These are phyloP conservation scores for Phaffomyces opuntiae DNA, from an alignment of 805 yeast genomes.

Conservation along the genomic window DNA sequence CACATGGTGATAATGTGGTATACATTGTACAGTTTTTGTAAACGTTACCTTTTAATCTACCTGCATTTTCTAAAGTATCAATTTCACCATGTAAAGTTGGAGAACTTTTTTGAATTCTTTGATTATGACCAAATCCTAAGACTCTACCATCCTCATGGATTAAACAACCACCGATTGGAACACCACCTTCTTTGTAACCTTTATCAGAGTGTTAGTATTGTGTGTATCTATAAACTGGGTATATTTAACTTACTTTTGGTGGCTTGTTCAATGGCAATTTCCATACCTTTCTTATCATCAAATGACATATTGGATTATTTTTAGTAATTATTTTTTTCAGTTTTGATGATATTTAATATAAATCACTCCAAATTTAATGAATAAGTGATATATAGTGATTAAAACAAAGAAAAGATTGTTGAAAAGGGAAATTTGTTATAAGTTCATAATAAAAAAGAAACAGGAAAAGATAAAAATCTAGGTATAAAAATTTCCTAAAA, in stretches of 20 bases:
- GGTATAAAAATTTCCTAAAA: no score
- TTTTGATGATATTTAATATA: neutral
- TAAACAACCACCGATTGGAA: constrained; percentile 52
- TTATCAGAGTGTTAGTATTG: neutral
- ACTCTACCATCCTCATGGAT: constrained; percentile 71
- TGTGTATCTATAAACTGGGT: neutral
- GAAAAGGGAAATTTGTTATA: neutral
- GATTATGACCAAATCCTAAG: constrained; percentile 84
- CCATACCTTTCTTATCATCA: constrained; percentile 61
- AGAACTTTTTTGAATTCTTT: constrained; percentile 78
- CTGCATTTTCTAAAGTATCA: constrained; percentile 82
- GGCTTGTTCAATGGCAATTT: constrained; percentile 70
- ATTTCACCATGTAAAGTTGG: constrained; percentile 92
- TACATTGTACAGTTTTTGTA: constrained; percentile 83
- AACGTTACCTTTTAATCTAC: constrained; percentile 71
- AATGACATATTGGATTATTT: constrained; percentile 32
- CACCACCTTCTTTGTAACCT: constrained; percentile 38
- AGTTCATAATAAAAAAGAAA: no score
- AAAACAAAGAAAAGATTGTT: no score
- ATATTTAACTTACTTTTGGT: constrained; percentile 33
- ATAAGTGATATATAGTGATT: neutral
- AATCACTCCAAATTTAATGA: neutral
- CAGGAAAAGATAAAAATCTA: no score
- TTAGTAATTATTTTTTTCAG: no score
- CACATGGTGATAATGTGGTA: constrained; percentile 88